A percentile compares a stretch with the other conserved stretches of the same genome.
Conservation (phyloP, 78 protist genomes). For the Dictyostelium brefeldianum region DNA sequence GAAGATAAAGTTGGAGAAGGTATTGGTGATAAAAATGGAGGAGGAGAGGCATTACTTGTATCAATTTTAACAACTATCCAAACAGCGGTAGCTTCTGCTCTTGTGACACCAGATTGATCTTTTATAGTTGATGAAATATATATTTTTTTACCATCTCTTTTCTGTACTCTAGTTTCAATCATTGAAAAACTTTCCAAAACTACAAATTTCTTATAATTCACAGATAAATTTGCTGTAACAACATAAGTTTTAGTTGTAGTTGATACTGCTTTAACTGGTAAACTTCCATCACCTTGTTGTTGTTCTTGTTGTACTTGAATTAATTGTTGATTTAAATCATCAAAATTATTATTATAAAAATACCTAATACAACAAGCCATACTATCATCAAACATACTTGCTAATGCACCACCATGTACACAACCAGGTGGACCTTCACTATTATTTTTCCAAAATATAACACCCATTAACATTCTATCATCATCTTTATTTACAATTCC, state of each 20-base stretch:
- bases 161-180: conserved; percentile 39
- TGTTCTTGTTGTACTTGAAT: not conserved
- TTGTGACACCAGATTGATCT: conserved; percentile 43
- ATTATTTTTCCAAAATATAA: conserved; percentile 36
- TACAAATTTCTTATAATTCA: conserved; percentile 74
- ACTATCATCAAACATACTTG: conserved; percentile 65
- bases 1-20: not conserved
- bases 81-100: conserved; percentile 69
- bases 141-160: conserved; percentile 74
- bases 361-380: conserved; percentile 80
- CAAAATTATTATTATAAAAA: conserved; percentile 71
- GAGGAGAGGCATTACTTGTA: not conserved
- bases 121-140: conserved; percentile 20
- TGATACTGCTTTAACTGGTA: not conserved
- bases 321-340: conserved; percentile 12
- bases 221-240: conserved; percentile 71
- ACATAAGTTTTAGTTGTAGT: conserved; percentile 36
- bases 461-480: conserved; percentile 38
- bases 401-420: conserved; percentile 78
- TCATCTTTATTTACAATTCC: not conserved
- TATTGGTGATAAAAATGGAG: not conserved
- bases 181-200: conserved; percentile 33
- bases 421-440: conserved; percentile 80
- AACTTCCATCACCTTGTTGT: not conserved
- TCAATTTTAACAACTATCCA: conserved; percentile 67